Evolutionary conservation across 148 eudicot species (phyloP), one percentile per base, ranked within the genome.

Genomic region (Fagopyrum homotropicum): DNA sequence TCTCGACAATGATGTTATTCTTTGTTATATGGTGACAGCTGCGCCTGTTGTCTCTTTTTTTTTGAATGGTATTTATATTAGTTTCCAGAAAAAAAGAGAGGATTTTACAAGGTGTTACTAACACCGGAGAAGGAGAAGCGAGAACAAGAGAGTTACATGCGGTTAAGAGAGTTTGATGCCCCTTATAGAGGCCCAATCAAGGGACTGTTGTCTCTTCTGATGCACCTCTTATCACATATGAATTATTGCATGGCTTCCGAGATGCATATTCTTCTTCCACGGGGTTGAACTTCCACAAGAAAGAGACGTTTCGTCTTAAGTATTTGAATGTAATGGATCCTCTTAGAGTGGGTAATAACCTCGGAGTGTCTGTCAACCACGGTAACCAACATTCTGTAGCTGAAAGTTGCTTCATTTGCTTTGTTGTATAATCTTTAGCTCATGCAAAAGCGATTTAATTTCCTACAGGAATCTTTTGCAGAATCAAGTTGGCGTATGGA

Each of bases 321-420:
- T 74, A 73, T 73, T 74, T 86, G 11, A 88, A 88, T 78, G 79
- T 88, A 48, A 55, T 88, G 64, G 91, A 88, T 82, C 89, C 91
- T 73, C 86, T 86, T 44, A 84, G 76, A 63, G 83, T 71, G 26
- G 78, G 72, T 78, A 88, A 83, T 80, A 86, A 88, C 77, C 80
- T 86, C 59, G 91, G 91, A 14, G 88, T 85, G 59, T 78, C 86
- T 73, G 82, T 86, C 48, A 59, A 45, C 77, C 55, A 73, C 79
- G 91, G 91, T 88, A 79, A 46, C 54, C 11, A 22, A 22, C 26
- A 22, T 22, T 22, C 26, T 22, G 26, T 22, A 22, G 26, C 26
- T 22, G 26, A 22, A 22, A 22, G 26, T 22, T 22, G 26, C 26
- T 22, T 22, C 26, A 22, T 22, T 22, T 22, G 26, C 26, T 22